Conservation (phyloP, 148 eudicot species). For the Heliamphora exappendiculata region DNA sequence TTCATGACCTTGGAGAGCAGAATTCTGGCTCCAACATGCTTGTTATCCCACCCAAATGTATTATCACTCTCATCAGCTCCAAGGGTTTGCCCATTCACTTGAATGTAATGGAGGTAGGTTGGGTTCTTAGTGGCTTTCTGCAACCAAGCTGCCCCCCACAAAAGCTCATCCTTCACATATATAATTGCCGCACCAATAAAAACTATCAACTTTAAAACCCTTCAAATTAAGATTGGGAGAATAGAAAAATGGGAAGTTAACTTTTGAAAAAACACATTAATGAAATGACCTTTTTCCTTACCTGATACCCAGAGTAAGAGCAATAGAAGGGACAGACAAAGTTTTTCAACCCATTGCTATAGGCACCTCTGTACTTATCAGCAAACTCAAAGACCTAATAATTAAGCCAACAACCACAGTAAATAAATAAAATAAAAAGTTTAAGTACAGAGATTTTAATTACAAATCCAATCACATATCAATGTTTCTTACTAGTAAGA, state of each 20-base stretch:
- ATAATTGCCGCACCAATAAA: background rate
- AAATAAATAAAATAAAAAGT: background rate
- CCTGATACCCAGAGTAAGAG: constrained; percentile 67
- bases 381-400: constrained; percentile 85
- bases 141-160: constrained; percentile 91
- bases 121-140: constrained; percentile 72
- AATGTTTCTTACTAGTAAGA: no score
- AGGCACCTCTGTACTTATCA: constrained; percentile 70
- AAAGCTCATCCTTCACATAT: constrained; percentile 69
- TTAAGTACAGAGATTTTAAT: no score
- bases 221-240: no score
- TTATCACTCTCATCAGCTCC: constrained; percentile 68
- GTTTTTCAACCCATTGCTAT: constrained; percentile 46
- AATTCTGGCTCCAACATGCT: constrained; percentile 80
- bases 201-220: background rate
- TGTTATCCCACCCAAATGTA: constrained; percentile 88
- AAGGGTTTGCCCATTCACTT: constrained; percentile 61
- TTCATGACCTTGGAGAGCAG: constrained; percentile 64
- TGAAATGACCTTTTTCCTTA: constrained; percentile 1
- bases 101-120: constrained; percentile 59
- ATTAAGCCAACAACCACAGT: background rate
- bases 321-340: constrained; percentile 62
- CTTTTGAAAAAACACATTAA: background rate
- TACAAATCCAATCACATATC: no score
- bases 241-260: background rate